Evolutionary conservation across 345 rosid species (phyloP).

Genomic region (Camelina laxa): DNA sequence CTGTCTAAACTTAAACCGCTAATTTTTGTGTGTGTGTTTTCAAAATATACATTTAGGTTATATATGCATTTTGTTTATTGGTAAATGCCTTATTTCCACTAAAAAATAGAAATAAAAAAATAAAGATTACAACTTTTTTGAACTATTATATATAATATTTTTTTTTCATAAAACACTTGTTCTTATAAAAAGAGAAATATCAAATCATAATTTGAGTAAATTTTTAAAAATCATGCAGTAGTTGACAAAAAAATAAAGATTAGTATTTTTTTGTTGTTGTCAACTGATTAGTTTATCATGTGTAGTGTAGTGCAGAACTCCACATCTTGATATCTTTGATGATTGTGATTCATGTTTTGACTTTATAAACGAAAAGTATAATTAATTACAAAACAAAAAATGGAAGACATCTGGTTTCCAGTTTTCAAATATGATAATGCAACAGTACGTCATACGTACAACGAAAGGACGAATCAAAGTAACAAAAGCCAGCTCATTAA

Average conservation of each 20-base stretch:
- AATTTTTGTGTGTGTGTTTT: background rate
- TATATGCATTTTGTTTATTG: background rate
- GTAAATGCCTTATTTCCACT: no score
- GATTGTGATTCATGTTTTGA: constrained; percentile 43
- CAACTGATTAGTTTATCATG: constrained; percentile 36
- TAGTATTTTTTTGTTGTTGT: background rate
- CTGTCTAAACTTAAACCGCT: background rate
- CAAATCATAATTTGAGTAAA: no score
- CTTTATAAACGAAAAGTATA: constrained; percentile 4
- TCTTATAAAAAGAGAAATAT: no score
- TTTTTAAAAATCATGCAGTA: background rate
- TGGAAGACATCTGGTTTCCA: constrained; percentile 36
- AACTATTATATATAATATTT: no score
- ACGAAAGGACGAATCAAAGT: constrained; percentile 38
- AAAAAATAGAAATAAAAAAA: no score
- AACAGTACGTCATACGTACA: constrained; percentile 41
- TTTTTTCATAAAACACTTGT: no score
- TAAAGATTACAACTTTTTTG: no score
- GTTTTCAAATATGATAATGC: constrained; percentile 33
- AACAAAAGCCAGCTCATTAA: constrained; percentile 38
- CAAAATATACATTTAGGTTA: background rate
- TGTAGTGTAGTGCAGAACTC: constrained; percentile 5
- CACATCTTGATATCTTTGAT: constrained; percentile 28
- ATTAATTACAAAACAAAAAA: constrained; percentile 23
- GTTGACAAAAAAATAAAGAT: background rate